Evolutionary conservation across 306 rosid species (phyloP).

Genomic region (Cicer yamashitae): DNA sequence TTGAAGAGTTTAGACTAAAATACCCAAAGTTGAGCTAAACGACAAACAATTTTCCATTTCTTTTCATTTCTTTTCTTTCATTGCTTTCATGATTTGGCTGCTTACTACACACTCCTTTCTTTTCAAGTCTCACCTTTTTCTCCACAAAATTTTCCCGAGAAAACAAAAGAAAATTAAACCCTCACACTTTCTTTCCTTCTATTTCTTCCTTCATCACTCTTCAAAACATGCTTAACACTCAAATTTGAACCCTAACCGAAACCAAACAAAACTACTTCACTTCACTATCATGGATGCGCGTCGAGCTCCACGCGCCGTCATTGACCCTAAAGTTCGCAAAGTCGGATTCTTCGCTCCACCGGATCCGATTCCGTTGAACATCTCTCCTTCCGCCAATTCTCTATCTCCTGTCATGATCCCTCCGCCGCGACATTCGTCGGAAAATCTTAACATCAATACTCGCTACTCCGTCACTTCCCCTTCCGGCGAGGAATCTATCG

Average conservation of each 20-base stretch:
- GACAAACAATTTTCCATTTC: slow-evolving; percentile 6
- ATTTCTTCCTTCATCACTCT: neutral
- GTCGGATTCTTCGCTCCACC: slow-evolving; percentile 58
- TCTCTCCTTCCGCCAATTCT: slow-evolving; percentile 47
- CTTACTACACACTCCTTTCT: neutral
- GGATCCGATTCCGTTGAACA: slow-evolving; percentile 36
- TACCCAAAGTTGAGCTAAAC: neutral
- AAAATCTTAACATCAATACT: neutral
- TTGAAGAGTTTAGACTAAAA: neutral
- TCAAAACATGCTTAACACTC: slow-evolving; percentile 14
- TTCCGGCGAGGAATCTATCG: slow-evolving; percentile 28
- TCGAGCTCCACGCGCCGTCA: slow-evolving; percentile 52
- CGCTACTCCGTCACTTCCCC: neutral
- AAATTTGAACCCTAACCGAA: slow-evolving; percentile 22
- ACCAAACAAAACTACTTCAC: slow-evolving; percentile 1
- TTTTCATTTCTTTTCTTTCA: neutral
- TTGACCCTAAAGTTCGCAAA: slow-evolving; percentile 54
- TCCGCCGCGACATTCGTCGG: slow-evolving; percentile 37
- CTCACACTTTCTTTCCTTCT: neutral
- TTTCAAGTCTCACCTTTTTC: slow-evolving; percentile 10
- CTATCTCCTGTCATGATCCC: slow-evolving; percentile 58
- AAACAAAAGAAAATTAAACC: neutral
- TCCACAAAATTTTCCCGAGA: slow-evolving; percentile 18
- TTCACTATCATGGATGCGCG: slow-evolving; percentile 43
- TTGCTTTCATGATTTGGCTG: neutral